A percentile compares a stretch with the other conserved stretches of the same genome.
Conservation (phyloP, 495 filamentous ascomycete genomes). For the Amphirosellinia nigrospora region DNA sequence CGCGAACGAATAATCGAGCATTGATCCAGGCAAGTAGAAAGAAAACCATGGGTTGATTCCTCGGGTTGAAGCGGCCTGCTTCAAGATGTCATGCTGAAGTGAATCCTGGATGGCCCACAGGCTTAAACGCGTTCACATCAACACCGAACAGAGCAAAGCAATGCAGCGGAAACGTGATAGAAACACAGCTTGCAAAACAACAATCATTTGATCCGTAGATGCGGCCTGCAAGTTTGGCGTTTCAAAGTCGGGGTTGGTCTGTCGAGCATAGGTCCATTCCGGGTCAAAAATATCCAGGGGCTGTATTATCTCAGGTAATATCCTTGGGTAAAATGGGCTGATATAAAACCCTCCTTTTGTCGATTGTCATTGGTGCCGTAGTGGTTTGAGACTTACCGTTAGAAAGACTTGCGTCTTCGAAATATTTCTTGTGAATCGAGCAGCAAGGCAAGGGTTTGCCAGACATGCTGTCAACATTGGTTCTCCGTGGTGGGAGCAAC, state of each 20-base stretch:
- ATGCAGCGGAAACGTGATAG: slow-evolving; percentile 35
- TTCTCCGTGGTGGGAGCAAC: slow-evolving; percentile 12
- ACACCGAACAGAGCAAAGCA: slow-evolving; percentile 35
- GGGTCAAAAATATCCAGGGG: slow-evolving; percentile 20
- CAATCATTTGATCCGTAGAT: slow-evolving; percentile 20
- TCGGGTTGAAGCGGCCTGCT: slow-evolving; percentile 17
- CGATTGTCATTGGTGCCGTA: background rate
- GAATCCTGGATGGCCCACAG: slow-evolving; percentile 22
- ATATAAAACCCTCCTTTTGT: slow-evolving; percentile 12
- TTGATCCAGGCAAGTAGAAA: background rate
- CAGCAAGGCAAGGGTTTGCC: slow-evolving; percentile 12
- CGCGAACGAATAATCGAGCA: background rate
- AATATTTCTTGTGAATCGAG: slow-evolving; percentile 19
- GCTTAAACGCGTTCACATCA: slow-evolving; percentile 28
- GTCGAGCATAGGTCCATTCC: slow-evolving; percentile 35
- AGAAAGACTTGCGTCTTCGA: background rate
- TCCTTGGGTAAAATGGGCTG: slow-evolving; percentile 9
- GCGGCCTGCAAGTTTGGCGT: slow-evolving; percentile 10
- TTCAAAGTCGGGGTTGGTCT: slow-evolving; percentile 14
- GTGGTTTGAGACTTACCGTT: slow-evolving; percentile 24
- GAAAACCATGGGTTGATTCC: slow-evolving; percentile 14
- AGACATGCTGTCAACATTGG: slow-evolving; percentile 16
- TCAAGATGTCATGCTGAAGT: background rate
- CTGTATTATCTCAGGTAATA: background rate
- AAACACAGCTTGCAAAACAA: slow-evolving; percentile 24